Conservation (phyloP, 2,329 filamentous ascomycete species). For the Talaromyces piceae region DNA sequence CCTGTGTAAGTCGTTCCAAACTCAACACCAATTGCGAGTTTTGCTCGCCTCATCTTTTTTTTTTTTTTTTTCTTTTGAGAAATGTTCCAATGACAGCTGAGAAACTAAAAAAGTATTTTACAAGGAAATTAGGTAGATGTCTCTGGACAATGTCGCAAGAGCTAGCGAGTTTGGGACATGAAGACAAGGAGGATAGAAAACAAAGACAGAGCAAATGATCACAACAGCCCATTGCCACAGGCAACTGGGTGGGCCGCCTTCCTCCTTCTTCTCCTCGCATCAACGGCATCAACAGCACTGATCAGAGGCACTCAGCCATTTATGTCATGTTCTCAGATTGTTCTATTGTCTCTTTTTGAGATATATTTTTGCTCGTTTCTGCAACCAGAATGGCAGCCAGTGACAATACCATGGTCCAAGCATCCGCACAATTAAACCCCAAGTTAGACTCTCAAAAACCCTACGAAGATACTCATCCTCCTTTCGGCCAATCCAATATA, state of each 20-base stretch:
- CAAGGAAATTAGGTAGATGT: too few relatives aligned
- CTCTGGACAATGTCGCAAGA: too few relatives aligned
- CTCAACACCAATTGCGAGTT: constrained; percentile 15
- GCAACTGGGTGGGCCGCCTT: background rate
- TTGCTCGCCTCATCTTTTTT: background rate
- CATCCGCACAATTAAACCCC: too few relatives aligned
- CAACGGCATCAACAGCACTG: background rate
- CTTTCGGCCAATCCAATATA: background rate
- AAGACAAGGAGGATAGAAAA: background rate
- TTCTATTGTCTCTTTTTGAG: background rate
- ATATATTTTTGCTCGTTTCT: background rate
- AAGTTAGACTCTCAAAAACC: background rate
- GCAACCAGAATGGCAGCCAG: background rate
- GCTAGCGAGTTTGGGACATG: background rate
- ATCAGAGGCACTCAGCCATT: background rate
- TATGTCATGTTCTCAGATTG: background rate
- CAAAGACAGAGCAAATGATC: background rate
- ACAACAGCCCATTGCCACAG: background rate
- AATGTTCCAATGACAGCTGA: too few relatives aligned
- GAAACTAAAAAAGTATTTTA: too few relatives aligned
- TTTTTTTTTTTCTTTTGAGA: too few relatives aligned
- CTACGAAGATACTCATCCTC: background rate
- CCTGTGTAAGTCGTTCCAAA: constrained; percentile 19
- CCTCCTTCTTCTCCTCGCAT: background rate
- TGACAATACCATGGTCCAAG: too few relatives aligned